Percentiles rank a stretch among this genome's conserved stretches.
These are phyloP conservation scores for Cercospora sp. DNA, from an alignment of 2,329 filamentous ascomycete genomes.

Conservation along the genomic window DNA sequence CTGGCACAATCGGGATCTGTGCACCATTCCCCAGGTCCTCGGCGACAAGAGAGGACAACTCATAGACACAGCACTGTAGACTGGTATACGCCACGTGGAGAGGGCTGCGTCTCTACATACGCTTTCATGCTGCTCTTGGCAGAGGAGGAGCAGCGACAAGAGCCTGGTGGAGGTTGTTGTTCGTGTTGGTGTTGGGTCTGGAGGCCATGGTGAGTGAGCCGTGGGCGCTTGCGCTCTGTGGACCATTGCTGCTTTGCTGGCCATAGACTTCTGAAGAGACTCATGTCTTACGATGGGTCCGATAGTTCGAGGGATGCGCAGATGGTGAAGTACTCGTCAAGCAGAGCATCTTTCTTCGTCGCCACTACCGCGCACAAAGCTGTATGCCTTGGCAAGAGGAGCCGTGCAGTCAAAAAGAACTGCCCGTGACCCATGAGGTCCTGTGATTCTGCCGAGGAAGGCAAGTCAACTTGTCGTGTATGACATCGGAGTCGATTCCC, in stretches of 20 bases:
- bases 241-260: conserved; percentile 21
- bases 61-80: not conserved
- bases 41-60: not conserved
- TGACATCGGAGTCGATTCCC: not conserved
- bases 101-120: not conserved
- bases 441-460: not conserved
- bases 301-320: conserved; percentile 40
- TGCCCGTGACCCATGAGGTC: not conserved
- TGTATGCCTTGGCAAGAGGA: conserved; percentile 15
- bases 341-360: conserved; percentile 49
- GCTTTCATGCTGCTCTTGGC: not conserved
- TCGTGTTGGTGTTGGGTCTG: conserved; percentile 23
- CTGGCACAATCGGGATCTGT: conserved; percentile 8
- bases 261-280: not conserved
- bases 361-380: conserved; percentile 51
- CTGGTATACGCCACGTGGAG: not conserved
- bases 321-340: conserved; percentile 51
- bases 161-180: conserved; percentile 13
- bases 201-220: conserved; percentile 28
- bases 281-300: not conserved
- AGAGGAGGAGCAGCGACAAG: not conserved
- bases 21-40: conserved; percentile 4
- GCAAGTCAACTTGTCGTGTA: not conserved
- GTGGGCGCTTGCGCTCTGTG: conserved; percentile 21
- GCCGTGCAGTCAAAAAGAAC: not conserved